Percentiles rank a stretch among this genome's conserved stretches.
These are phyloP conservation scores for Thermomucor indicae-seudaticae DNA, from an alignment of 371 early-diverging fungal species.

Conservation along the genomic window DNA sequence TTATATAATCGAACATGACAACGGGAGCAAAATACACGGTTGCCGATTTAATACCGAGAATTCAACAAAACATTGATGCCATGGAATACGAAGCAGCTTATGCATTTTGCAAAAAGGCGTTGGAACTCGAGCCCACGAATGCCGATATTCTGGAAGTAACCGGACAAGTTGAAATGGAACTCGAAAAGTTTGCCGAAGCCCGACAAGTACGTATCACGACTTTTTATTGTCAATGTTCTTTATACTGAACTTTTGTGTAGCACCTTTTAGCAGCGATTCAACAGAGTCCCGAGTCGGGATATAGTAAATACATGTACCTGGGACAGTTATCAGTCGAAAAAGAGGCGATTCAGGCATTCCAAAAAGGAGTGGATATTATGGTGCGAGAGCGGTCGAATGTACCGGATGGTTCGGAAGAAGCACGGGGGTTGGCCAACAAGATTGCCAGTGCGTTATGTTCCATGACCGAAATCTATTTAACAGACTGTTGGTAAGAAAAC, in stretches of 20 bases:
- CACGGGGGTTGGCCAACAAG: slow-evolving; percentile 49
- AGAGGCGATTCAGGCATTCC: slow-evolving; percentile 76
- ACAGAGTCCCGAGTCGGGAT: slow-evolving; percentile 65
- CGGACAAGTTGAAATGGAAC: slow-evolving; percentile 74
- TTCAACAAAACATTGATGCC: slow-evolving; percentile 73
- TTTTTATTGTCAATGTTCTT: background rate
- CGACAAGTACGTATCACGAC: slow-evolving; percentile 43
- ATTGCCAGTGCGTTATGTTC: slow-evolving; percentile 85
- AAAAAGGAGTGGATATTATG: slow-evolving; percentile 79
- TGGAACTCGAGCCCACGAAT: slow-evolving; percentile 61
- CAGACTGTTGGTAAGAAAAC: slow-evolving; percentile 84
- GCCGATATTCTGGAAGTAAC: slow-evolving; percentile 65
- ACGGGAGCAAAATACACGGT: slow-evolving; percentile 47
- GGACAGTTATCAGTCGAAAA: slow-evolving; percentile 81
- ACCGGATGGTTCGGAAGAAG: slow-evolving; percentile 33
- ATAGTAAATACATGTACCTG: slow-evolving; percentile 84
- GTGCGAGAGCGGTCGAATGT: slow-evolving; percentile 23
- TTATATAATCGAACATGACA: no score
- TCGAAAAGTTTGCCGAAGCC: slow-evolving; percentile 66
- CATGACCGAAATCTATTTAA: slow-evolving; percentile 94
- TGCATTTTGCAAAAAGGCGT: slow-evolving; percentile 66
- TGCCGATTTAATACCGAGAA: slow-evolving; percentile 58
- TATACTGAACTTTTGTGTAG: slow-evolving; percentile 21
- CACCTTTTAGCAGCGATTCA: slow-evolving; percentile 66
- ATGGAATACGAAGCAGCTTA: slow-evolving; percentile 73